A percentile compares a stretch with the other conserved stretches of the same genome.
These are phyloP conservation scores for Starmerella roubikii DNA, from an alignment of 805 yeast species.

Conservation along the genomic window DNA sequence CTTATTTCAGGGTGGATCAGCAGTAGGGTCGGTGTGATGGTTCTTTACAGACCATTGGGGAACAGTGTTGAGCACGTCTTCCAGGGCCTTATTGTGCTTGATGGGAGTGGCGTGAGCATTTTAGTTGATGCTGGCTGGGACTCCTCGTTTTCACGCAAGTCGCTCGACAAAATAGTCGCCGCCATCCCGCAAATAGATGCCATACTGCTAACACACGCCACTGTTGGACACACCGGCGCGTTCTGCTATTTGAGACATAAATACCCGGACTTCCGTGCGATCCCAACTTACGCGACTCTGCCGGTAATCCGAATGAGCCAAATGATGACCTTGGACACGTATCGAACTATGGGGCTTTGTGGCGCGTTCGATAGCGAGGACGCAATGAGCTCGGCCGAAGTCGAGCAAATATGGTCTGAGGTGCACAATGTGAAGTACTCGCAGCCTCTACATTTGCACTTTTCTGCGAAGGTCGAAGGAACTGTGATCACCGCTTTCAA, in stretches of 20 bases:
- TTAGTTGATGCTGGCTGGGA: slow-evolving; percentile 33
- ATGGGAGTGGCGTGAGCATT: slow-evolving; percentile 22
- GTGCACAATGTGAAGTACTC: slow-evolving; percentile 60
- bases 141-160: slow-evolving; percentile 14
- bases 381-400: slow-evolving; percentile 39
- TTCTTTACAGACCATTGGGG: slow-evolving; percentile 24
- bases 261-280: slow-evolving; percentile 41
- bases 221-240: slow-evolving; percentile 68
- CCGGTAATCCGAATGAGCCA: slow-evolving; percentile 83
- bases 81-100: slow-evolving; percentile 27
- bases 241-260: slow-evolving; percentile 49
- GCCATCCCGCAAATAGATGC: slow-evolving; percentile 41
- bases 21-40: too few species aligned
- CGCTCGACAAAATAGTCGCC: slow-evolving; percentile 26
- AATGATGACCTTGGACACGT: slow-evolving; percentile 70
- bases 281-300: slow-evolving; percentile 76
- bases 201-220: slow-evolving; percentile 75
- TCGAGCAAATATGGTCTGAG: slow-evolving; percentile 68
- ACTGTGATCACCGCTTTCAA: slow-evolving; percentile 60
- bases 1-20: too few species aligned
- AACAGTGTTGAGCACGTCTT: slow-evolving; percentile 10
- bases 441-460: slow-evolving; percentile 36
- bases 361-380: slow-evolving; percentile 48
- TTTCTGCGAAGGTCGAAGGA: slow-evolving; percentile 13
- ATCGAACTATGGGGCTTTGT: slow-evolving; percentile 54